Percentiles rank a stretch among this genome's conserved stretches.
Conservation (phyloP, 768 basidiomycete species). For the Asterophora parasitica region DNA sequence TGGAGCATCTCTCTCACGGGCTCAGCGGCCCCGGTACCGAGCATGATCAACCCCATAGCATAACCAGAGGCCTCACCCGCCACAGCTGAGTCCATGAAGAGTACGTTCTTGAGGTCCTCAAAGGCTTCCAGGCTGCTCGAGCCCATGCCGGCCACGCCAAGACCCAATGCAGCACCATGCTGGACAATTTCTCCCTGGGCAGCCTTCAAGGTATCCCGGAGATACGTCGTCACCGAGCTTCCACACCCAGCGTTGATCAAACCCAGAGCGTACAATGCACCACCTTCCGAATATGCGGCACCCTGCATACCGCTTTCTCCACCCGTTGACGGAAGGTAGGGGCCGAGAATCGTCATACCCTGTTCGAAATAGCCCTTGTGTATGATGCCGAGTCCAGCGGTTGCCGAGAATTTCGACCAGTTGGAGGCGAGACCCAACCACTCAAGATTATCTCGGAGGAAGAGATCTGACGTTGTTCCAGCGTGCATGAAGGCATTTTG, state of each 20-base stretch:
- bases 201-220: conserved; percentile 73
- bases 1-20: conserved; percentile 91
- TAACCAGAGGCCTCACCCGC: conserved; percentile 96
- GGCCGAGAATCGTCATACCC: conserved; percentile 87
- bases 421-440: conserved; percentile 95
- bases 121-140: conserved; percentile 86
- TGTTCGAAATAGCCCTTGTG: conserved; percentile 96
- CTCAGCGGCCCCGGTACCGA: conserved; percentile 81
- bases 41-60: conserved; percentile 97
- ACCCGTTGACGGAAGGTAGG: conserved; percentile 81
- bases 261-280: conserved; percentile 92
- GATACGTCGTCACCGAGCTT: conserved; percentile 67
- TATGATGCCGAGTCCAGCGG: conserved; percentile 94
- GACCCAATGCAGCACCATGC: conserved; percentile 93
- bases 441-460: conserved; percentile 93
- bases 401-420: conserved; percentile 98
- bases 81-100: conserved; percentile 93
- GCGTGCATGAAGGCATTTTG: conserved; percentile 98
- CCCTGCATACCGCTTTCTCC: conserved; percentile 74
- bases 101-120: conserved; percentile 82
- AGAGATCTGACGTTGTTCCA: conserved; percentile 93
- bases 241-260: conserved; percentile 93
- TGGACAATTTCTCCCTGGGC: conserved; percentile 85
- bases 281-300: conserved; percentile 90
- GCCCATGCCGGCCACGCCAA: conserved; percentile 96